A percentile compares a stretch with the other conserved stretches of the same genome.
phyloP scores from a whole-genome alignment of 1,284 basidiomycete genomes.

The Inonotus hispidus region DNA sequence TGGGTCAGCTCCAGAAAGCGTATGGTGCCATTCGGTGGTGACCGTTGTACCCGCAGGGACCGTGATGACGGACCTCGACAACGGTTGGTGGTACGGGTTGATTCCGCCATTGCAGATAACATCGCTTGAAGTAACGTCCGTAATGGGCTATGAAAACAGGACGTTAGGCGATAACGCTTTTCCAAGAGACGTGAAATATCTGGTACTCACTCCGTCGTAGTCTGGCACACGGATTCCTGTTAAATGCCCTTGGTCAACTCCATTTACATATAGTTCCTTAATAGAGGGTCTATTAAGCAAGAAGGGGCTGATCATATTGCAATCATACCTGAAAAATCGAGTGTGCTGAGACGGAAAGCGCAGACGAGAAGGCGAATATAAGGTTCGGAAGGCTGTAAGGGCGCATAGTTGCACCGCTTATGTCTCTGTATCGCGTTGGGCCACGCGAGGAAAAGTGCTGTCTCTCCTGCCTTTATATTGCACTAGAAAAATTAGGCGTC shows the following conservation, averaged over 20 bases:
- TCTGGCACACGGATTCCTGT: constrained; percentile 42
- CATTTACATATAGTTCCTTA: constrained; percentile 42
- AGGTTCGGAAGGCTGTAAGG: constrained; percentile 22
- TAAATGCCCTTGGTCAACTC: constrained; percentile 42
- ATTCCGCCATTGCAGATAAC: constrained; percentile 58
- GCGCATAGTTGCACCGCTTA: neutral
- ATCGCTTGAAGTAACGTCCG: constrained; percentile 49
- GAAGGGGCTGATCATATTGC: neutral
- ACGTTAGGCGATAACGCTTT: no score
- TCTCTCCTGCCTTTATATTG: neutral
- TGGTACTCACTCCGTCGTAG: constrained; percentile 42
- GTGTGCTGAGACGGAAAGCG: constrained; percentile 34
- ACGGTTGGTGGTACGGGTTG: constrained; percentile 50
- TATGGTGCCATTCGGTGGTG: constrained; percentile 52
- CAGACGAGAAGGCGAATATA: constrained; percentile 23
- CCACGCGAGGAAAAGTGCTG: no score
- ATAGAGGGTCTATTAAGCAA: neutral
- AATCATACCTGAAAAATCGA: constrained; percentile 42
- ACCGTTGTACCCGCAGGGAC: constrained; percentile 46
- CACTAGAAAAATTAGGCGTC: neutral
- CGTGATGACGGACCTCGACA: constrained; percentile 44
- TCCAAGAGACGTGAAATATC: neutral
- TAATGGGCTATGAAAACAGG: constrained; percentile 40
- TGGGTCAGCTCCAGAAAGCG: constrained; percentile 39
- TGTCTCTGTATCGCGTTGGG: neutral